Evolutionary conservation across 1,139 yeast species (phyloP).

Genomic region (Hemisphaericaspora subhashii): DNA sequence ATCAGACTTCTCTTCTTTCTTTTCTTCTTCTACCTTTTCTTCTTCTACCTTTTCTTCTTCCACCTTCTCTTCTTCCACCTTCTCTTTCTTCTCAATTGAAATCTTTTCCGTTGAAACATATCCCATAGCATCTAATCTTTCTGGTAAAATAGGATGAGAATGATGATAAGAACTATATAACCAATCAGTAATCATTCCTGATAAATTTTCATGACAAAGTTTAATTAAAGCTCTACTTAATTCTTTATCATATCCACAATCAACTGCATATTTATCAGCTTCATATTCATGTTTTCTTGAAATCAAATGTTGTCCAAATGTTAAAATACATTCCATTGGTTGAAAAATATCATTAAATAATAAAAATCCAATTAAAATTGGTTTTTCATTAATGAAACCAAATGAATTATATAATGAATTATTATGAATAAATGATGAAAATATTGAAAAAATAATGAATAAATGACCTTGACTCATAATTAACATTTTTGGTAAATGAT

Average conservation of each 20-base stretch:
- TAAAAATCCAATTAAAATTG: slow-evolving; percentile 77
- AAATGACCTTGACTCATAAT: slow-evolving; percentile 63
- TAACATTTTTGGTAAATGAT: slow-evolving; percentile 77
- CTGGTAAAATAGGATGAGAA: slow-evolving; percentile 88
- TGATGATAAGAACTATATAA: slow-evolving; percentile 85
- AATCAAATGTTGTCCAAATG: slow-evolving; percentile 65
- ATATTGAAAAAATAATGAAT: slow-evolving; percentile 64
- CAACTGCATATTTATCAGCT: slow-evolving; percentile 84
- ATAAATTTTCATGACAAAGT: slow-evolving; percentile 75
- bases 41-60: slow-evolving; percentile 53
- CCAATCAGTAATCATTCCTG: slow-evolving; percentile 85
- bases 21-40: slow-evolving; percentile 70
- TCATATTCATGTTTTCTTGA: slow-evolving; percentile 88
- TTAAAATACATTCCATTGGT: slow-evolving; percentile 71
- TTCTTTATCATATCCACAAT: slow-evolving; percentile 67
- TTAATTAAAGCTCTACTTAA: slow-evolving; percentile 73
- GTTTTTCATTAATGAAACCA: slow-evolving; percentile 67
- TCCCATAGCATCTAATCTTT: slow-evolving; percentile 76
- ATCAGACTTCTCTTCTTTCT: slow-evolving; percentile 61
- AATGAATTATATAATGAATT: slow-evolving; percentile 72
- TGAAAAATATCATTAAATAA: slow-evolving; percentile 71
- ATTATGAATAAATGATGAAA: slow-evolving; percentile 79
- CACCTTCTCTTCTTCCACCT: slow-evolving; percentile 69
- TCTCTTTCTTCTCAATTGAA: slow-evolving; percentile 41
- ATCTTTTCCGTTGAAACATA: slow-evolving; percentile 48